Conservation (phyloP, 2,329 filamentous ascomycete species). For the Chrysoporthe cubensis region DNA sequence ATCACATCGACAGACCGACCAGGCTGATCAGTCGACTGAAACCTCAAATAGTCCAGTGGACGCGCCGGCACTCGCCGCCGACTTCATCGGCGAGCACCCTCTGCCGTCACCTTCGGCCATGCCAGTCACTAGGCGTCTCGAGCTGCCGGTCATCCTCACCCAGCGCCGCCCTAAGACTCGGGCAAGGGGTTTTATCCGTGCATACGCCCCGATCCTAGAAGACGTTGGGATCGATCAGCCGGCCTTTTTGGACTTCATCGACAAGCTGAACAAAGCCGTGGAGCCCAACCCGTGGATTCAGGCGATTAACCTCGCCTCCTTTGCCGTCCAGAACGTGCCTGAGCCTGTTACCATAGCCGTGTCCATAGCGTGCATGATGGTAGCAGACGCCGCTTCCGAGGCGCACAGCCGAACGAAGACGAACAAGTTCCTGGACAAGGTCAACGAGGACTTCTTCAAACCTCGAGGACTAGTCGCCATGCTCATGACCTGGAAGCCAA, state of each 20-base stretch:
- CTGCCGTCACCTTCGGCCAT: background rate
- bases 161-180: conserved; percentile 55
- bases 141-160: conserved; percentile 54
- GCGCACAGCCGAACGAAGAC: conserved; percentile 45
- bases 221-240: conserved; percentile 51
- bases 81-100: conserved; percentile 22
- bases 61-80: conserved; percentile 11
- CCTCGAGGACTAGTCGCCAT: conserved; percentile 55
- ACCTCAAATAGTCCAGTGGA: background rate
- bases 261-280: conserved; percentile 49
- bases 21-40: background rate
- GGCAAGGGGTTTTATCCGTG: conserved; percentile 55
- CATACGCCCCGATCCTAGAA: conserved; percentile 54
- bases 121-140: conserved; percentile 32
- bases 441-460: conserved; percentile 61
- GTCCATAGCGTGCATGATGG: conserved; percentile 47
- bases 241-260: conserved; percentile 53
- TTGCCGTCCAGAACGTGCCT: conserved; percentile 44
- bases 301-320: conserved; percentile 47
- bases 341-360: conserved; percentile 46
- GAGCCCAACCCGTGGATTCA: conserved; percentile 40
- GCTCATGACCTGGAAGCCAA: conserved; percentile 57
- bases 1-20: background rate
- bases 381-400: conserved; percentile 46
- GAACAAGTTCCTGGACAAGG: conserved; percentile 58